phyloP scores from a whole-genome alignment of 768 basidiomycete species.

The Leccinum disarticulatum region DNA sequence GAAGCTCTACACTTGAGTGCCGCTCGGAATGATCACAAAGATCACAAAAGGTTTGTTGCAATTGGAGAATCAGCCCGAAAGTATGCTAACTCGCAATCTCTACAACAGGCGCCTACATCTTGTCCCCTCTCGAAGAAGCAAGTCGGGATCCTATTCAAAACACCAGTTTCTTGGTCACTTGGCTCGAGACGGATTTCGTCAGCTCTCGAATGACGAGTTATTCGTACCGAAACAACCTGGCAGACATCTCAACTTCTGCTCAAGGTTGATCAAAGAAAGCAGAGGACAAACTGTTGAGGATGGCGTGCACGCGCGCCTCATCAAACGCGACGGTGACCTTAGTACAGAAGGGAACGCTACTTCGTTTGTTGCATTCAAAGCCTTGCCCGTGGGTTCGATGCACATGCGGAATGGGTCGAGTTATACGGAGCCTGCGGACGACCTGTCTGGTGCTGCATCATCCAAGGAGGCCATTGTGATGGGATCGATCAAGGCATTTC shows the following conservation, averaged over 20 bases:
- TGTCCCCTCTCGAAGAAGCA: constrained; percentile 90
- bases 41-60: constrained; percentile 69
- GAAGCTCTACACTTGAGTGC: constrained; percentile 84
- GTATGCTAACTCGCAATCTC: neutral
- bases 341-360: constrained; percentile 35
- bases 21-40: constrained; percentile 72
- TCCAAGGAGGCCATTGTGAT: constrained; percentile 60
- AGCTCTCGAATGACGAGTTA: constrained; percentile 79
- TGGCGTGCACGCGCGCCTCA: constrained; percentile 20
- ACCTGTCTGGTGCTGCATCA: constrained; percentile 56
- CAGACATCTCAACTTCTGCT: constrained; percentile 18
- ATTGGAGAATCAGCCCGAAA: neutral
- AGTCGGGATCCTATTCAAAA: constrained; percentile 88
- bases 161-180: constrained; percentile 82
- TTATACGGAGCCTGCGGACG: constrained; percentile 59
- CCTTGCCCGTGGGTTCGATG: constrained; percentile 68
- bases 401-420: constrained; percentile 41
- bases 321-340: constrained; percentile 36
- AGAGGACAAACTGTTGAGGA: constrained; percentile 26
- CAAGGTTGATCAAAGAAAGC: constrained; percentile 1
- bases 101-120: constrained; percentile 82
- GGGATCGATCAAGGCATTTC: too few species aligned
- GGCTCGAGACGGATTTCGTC: constrained; percentile 67
- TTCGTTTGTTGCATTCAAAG: constrained; percentile 76
- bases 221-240: constrained; percentile 72